Evolutionary conservation across 2,329 filamentous ascomycete species (phyloP).

Genomic region (Colletotrichum sublineola): DNA sequence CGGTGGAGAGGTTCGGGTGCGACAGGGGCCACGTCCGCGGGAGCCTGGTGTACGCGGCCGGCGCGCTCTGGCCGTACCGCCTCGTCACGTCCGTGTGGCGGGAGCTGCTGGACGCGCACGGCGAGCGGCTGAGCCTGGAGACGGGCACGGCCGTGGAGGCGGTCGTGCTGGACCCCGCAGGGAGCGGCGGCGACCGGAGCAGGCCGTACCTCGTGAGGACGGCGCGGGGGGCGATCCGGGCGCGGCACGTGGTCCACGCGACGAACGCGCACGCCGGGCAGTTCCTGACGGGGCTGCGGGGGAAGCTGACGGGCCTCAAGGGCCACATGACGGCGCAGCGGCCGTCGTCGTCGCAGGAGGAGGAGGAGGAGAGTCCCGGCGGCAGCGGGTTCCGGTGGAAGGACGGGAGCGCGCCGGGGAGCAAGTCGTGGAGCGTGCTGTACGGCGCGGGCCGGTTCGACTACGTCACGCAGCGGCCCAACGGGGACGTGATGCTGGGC

Average conservation of each 20-base stretch:
- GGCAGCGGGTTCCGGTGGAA: constrained; percentile 46
- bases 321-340: constrained; percentile 66
- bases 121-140: constrained; percentile 53
- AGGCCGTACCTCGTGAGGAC: constrained; percentile 61
- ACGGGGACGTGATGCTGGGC: constrained; percentile 66
- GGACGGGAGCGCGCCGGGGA: constrained; percentile 55
- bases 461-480: constrained; percentile 64
- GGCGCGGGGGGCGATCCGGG: constrained; percentile 56
- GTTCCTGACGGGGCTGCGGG: constrained; percentile 63
- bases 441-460: constrained; percentile 60
- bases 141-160: constrained; percentile 52
- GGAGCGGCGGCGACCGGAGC: constrained; percentile 21
- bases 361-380: not conserved
- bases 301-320: constrained; percentile 59
- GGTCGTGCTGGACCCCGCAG: constrained; percentile 43
- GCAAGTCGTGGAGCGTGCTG: constrained; percentile 65
- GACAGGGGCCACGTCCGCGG: constrained; percentile 54
- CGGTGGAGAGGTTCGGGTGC: constrained; percentile 53
- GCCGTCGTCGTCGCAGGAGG: constrained; percentile 55
- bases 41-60: constrained; percentile 60
- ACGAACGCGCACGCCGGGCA: constrained; percentile 68
- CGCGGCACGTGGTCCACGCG: constrained; percentile 68
- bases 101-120: constrained; percentile 52
- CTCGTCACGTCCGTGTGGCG: constrained; percentile 62
- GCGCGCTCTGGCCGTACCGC: constrained; percentile 65